Evolutionary conservation across 129 eudicot genomes (phyloP), one percentile per base, ranked within the genome.

Genomic region (Heracleum sosnowskyi): DNA sequence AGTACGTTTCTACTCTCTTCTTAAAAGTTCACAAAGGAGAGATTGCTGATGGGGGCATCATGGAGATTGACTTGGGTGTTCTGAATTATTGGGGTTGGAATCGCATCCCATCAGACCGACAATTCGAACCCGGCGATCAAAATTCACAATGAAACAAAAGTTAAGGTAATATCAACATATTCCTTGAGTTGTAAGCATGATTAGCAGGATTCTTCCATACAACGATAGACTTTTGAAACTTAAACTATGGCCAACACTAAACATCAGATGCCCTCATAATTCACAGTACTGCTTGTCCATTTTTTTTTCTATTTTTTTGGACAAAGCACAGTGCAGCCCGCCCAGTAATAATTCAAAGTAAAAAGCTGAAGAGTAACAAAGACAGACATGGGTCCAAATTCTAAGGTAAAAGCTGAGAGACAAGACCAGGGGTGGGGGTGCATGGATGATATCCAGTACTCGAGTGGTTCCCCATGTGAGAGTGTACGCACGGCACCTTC

Each of bases 381-480:
- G 24, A n/a, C 20, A 73, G 35, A 73, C 34, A 41, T 11, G 53
- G 76, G 76, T 40, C 51, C 29, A 10, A 28, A 11, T 39, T 41
- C 29, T 24, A 36, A 45, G 76, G 40, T 41, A n/a, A 73, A 73
- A 73, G 53, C 12, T 3, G 20, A 73, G 20, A 73, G 76, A 41
- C 36, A 26, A 42, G 76, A 35, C n/a, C 10, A 8, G 16, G 68
- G 33, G 68, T 60, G 33, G 76, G 76, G 76, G 76, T 73, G 76
- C 34, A n/a, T 72, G 35, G 49, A n/a, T 40, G 46, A 41, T 26
- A 73, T 41, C 75, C 76, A 73, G 68, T 24, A 60, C 55, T 73
- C 35, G 55, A 73, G 53, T 41, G 55, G 76, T 41, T 73, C 76
- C 76, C 55, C 76, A 73, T 73, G 76, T 73, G 76, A 73, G 16